Percentiles rank a stretch among this genome's conserved stretches.
phyloP scores from a whole-genome alignment of 1,284 basidiomycete genomes.

The Grifola frondosa region DNA sequence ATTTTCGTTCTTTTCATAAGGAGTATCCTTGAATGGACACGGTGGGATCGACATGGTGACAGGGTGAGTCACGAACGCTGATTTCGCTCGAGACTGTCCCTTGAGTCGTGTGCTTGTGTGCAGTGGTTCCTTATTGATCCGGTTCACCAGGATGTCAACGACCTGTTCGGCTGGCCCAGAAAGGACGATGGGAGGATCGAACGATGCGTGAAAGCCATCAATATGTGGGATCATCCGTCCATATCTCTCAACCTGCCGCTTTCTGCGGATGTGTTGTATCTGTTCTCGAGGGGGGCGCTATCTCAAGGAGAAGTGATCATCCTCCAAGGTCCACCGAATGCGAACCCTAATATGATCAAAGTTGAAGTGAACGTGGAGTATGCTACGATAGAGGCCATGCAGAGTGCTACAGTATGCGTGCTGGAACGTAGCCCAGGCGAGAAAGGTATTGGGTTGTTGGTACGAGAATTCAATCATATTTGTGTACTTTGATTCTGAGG shows the following conservation, averaged over 20 bases:
- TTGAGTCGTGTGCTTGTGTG: background rate
- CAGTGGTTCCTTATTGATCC: slow-evolving; percentile 2
- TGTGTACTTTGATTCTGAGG: background rate
- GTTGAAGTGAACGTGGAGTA: slow-evolving; percentile 24
- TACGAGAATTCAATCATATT: slow-evolving; percentile 6
- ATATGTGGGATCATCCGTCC: too few species aligned
- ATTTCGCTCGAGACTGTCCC: background rate
- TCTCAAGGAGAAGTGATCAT: slow-evolving; percentile 22
- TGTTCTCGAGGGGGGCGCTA: slow-evolving; percentile 26
- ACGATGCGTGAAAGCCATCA: slow-evolving; percentile 13
- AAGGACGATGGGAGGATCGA: slow-evolving; percentile 17
- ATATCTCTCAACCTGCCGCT: slow-evolving; percentile 25
- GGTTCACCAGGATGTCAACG: background rate
- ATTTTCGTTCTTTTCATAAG: slow-evolving; percentile 20
- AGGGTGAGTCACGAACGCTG: slow-evolving; percentile 5
- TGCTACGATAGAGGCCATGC: slow-evolving; percentile 7
- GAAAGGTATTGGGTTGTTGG: slow-evolving; percentile 29
- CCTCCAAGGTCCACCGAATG: slow-evolving; percentile 8
- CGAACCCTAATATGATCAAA: slow-evolving; percentile 6
- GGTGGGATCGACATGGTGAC: slow-evolving; percentile 1
- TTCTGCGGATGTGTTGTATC: slow-evolving; percentile 23
- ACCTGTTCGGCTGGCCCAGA: background rate
- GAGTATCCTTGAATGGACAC: slow-evolving; percentile 14
- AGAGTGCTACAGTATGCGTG: slow-evolving; percentile 22
- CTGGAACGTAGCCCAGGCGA: slow-evolving; percentile 21